Base-by-base conservation (phyloP, 192 early-diverging fungal genomes). In the Spizellomyces punctatus region DNA sequence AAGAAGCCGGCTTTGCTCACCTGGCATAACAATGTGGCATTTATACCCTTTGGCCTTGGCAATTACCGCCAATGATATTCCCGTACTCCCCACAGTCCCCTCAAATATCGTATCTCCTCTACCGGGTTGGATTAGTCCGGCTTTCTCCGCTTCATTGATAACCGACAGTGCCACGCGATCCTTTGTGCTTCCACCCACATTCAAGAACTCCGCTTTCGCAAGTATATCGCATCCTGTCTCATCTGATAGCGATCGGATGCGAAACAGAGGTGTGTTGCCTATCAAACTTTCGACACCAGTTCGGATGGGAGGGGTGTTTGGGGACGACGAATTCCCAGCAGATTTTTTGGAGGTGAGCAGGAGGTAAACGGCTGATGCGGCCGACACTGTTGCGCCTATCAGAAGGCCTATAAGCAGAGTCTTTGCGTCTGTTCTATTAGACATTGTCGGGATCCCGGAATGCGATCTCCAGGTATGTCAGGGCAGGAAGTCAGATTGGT, bases 1-100 rank as follows among this genome's bases (percentile, higher is more conserved):
- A 55, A 42, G 19, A 42, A 19, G 4, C 14, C 67, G 42, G 4
- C 27, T 36, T 50, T 10, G 22, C 45, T 21, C 17, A 74, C 59
- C 76, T 44, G 95, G 96, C 93, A 99, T 94, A 9, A 98, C 91
- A 58, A 99, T 98, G 79, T 94, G 93, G 75, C 93, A 94, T 54
- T 84, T 80, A 77, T 99, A 98, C 10, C 97, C 96, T 45, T 88
- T 89, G 0, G 96, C 96, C 14, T 89, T 85, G 14, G 92, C 89
- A 48, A 98, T 90, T 81, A 92, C 90, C 5, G 97, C 96, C 45
- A 99, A 83, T 5, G 95, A 94, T 44, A 99, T 96, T 5, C 97
- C 97, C 1, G 97, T 99, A 3, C 91, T 94, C 6, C 97, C 97
- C 10, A 95, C 93, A 0, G 97, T 99, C 42, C 96, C 96, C 67